Evolutionary conservation across 768 basidiomycete genomes (phyloP).

Genomic region (Collybia nuda): DNA sequence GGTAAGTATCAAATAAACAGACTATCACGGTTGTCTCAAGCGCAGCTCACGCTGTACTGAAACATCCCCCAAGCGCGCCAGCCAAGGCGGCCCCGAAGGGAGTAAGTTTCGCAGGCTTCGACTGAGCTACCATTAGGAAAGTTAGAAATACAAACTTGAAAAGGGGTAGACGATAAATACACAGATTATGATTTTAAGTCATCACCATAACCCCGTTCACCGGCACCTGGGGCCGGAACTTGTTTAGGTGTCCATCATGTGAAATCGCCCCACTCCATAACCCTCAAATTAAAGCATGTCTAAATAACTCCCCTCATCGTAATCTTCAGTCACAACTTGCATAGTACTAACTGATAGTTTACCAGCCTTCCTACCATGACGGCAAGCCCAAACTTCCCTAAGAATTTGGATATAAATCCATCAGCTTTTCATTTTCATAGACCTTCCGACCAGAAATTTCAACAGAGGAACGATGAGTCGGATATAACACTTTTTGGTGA

Average conservation of each 20-base stretch:
- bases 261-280: not conserved
- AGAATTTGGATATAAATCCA: conserved; percentile 33
- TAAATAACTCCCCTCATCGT: too few relatives aligned
- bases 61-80: conserved; percentile 91
- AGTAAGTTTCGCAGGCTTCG: conserved; percentile 68
- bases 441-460: too few relatives aligned
- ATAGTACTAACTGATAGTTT: too few relatives aligned
- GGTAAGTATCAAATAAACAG: conserved; percentile 4
- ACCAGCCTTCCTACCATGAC: too few relatives aligned
- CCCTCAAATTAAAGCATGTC: too few relatives aligned
- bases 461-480: too few relatives aligned
- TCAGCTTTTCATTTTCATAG: conserved; percentile 11
- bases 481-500: conserved; percentile 22
- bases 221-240: conserved; percentile 15
- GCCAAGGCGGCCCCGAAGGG: conserved; percentile 89
- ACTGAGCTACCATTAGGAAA: conserved; percentile 45
- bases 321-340: too few relatives aligned
- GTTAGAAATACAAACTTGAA: conserved; percentile 3
- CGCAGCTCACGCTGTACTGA: conserved; percentile 82
- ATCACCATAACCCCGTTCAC: not conserved
- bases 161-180: conserved; percentile 17
- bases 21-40: not conserved
- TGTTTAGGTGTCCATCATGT: conserved; percentile 6
- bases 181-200: not conserved
- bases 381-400: conserved; percentile 36